Evolutionary conservation across 1,284 basidiomycete species (phyloP).

Genomic region (Volvariella volvacea): DNA sequence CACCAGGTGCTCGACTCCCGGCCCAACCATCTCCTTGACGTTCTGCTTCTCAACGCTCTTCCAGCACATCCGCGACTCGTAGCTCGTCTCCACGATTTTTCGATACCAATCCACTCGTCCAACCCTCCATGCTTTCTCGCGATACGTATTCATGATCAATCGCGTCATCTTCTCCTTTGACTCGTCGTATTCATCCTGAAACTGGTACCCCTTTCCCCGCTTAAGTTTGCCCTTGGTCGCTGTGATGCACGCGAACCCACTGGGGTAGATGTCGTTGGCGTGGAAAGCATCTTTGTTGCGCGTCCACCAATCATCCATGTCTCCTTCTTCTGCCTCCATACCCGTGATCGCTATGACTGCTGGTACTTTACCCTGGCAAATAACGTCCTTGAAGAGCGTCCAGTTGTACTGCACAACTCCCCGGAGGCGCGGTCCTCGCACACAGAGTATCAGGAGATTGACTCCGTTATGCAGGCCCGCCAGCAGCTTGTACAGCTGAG

Average conservation of each 20-base stretch:
- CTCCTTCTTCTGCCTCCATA: slow-evolving; percentile 30
- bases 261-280: slow-evolving; percentile 21
- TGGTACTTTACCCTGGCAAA: slow-evolving; percentile 30
- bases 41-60: slow-evolving; percentile 7
- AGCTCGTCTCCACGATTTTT: slow-evolving; percentile 8
- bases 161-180: slow-evolving; percentile 14
- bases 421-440: slow-evolving; percentile 30
- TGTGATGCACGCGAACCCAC: slow-evolving; percentile 33
- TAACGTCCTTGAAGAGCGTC: slow-evolving; percentile 29
- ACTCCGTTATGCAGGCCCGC: slow-evolving; percentile 27
- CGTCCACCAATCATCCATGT: slow-evolving; percentile 36
- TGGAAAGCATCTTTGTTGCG: slow-evolving; percentile 24
- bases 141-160: slow-evolving; percentile 10
- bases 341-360: slow-evolving; percentile 32
- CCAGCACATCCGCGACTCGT: slow-evolving; percentile 7
- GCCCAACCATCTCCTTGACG: slow-evolving; percentile 7
- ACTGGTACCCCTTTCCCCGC: slow-evolving; percentile 7
- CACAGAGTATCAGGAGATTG: slow-evolving; percentile 33
- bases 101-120: slow-evolving; percentile 10
- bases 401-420: slow-evolving; percentile 29
- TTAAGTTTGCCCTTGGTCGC: slow-evolving; percentile 18
- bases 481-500: slow-evolving; percentile 27
- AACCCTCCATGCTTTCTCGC: slow-evolving; percentile 11
- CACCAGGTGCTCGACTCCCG: slow-evolving; percentile 10
- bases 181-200: slow-evolving; percentile 18